Conservation (phyloP, 2,329 filamentous ascomycete species). For the Knufia petricola region DNA sequence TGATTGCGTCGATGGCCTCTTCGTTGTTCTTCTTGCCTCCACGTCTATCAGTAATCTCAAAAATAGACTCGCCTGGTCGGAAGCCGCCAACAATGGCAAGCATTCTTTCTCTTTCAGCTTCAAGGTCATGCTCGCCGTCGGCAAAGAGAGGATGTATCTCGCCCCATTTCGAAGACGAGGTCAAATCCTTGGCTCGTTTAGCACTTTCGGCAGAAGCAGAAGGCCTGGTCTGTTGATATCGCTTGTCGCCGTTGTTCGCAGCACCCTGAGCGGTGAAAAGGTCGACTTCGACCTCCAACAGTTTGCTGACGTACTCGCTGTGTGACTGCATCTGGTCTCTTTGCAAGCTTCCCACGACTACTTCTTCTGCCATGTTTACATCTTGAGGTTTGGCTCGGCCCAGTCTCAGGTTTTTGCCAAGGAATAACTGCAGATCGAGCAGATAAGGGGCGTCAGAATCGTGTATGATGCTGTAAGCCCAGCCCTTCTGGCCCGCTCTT, state of each 20-base stretch:
- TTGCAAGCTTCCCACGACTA: conserved; percentile 68
- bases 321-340: conserved; percentile 64
- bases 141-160: conserved; percentile 75
- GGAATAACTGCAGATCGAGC: conserved; percentile 85
- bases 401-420: conserved; percentile 71
- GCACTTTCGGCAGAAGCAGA: conserved; percentile 85
- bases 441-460: conserved; percentile 86
- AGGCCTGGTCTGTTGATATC: conserved; percentile 83
- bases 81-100: conserved; percentile 80
- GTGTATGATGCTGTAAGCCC: conserved; percentile 87
- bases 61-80: conserved; percentile 87
- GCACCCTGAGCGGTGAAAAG: conserved; percentile 62
- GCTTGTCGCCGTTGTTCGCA: conserved; percentile 77
- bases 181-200: conserved; percentile 71
- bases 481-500: conserved; percentile 81
- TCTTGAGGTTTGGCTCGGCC: conserved; percentile 54
- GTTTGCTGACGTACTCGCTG: conserved; percentile 74
- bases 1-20: conserved; percentile 49
- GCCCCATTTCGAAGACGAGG: conserved; percentile 59
- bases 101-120: conserved; percentile 73
- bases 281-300: conserved; percentile 66
- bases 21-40: conserved; percentile 62
- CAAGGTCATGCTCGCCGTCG: conserved; percentile 53
- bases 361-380: conserved; percentile 67
- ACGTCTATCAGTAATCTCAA: conserved; percentile 74